phyloP scores from a whole-genome alignment of 805 yeast species.

The Candida chilensis region DNA sequence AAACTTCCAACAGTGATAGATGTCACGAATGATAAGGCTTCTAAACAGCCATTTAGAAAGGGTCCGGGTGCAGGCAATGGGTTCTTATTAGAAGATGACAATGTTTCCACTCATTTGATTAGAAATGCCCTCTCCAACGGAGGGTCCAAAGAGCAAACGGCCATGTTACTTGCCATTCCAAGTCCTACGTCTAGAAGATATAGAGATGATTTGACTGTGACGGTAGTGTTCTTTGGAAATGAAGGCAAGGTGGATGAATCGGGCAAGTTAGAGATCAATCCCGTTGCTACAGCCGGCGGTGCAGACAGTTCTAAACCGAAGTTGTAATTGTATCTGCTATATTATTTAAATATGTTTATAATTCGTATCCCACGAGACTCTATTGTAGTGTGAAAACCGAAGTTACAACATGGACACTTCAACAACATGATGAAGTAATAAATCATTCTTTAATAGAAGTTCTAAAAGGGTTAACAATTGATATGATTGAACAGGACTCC shows the following conservation, averaged over 20 bases:
- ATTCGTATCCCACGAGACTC: no score
- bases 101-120: constrained; percentile 87
- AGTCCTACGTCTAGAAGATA: constrained; percentile 85
- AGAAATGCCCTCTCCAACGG: constrained; percentile 87
- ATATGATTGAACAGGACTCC: no score
- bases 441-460: no score
- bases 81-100: constrained; percentile 68
- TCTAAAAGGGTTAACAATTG: no score
- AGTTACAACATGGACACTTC: no score
- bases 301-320: constrained; percentile 34
- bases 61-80: constrained; percentile 23
- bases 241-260: constrained; percentile 28
- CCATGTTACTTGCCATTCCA: constrained; percentile 85
- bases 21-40: constrained; percentile 46
- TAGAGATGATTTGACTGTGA: constrained; percentile 93
- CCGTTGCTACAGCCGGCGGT: constrained; percentile 54
- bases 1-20: constrained; percentile 59
- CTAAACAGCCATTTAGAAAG: constrained; percentile 71
- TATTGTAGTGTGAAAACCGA: no score
- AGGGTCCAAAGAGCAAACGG: constrained; percentile 80
- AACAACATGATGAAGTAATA: no score
- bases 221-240: constrained; percentile 88
- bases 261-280: constrained; percentile 47
- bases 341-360: no score
- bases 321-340: constrained; percentile 18